Base-by-base conservation (phyloP, 2,329 filamentous ascomycete genomes). In the Cordyceps pruinosa region DNA sequence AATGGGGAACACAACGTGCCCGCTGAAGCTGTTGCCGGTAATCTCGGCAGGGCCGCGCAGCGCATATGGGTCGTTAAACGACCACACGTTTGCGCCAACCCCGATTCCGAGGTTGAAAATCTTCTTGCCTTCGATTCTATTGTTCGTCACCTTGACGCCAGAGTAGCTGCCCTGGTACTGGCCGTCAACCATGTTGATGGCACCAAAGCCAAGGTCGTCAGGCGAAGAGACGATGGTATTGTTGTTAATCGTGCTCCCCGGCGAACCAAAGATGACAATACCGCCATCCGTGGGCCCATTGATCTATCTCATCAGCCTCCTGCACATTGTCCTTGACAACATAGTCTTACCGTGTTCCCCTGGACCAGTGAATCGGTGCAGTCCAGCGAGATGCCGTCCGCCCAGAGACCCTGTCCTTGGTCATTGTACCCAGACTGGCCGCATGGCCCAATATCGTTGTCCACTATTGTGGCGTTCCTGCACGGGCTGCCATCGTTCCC, bases 131-230 rank as follows among this genome's bases (percentile, higher is more conserved):
- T 55, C 48, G 51, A 67, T 66, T 17, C 53, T 58, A 42, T 66
- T 66, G 58, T 61, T 59, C 8, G 62, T 61, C 13, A 65, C 62
- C 26, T 60, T 59, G 23, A 66, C 64, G 26, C 59, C 56, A n/a
- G 60, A 58, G 44, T 66, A 66, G 55, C 63, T 64, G 1, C 60
- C 65, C 1, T 50, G 19, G 42, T 65, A 66, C 30, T 61, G 53
- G 6, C 49, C 56, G 37, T 66, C 65, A 4, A 66, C 65, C 63
- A 66, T 63, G 44, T 66, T 66, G 59, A 66, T 63, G 2, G 61
- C 65, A 4, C 65, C 65, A 26, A 66, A 66, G 35, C 64, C 62
- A 15, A 62, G 58, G 19, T 65, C 55, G 7, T 61, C 59, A 6
- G 50, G 41, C 3, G 65, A 64, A 2, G 63, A 64, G 34, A 58